Evolutionary conservation across 495 filamentous ascomycete species (phyloP).

Genomic region (Penicillium steckii): DNA sequence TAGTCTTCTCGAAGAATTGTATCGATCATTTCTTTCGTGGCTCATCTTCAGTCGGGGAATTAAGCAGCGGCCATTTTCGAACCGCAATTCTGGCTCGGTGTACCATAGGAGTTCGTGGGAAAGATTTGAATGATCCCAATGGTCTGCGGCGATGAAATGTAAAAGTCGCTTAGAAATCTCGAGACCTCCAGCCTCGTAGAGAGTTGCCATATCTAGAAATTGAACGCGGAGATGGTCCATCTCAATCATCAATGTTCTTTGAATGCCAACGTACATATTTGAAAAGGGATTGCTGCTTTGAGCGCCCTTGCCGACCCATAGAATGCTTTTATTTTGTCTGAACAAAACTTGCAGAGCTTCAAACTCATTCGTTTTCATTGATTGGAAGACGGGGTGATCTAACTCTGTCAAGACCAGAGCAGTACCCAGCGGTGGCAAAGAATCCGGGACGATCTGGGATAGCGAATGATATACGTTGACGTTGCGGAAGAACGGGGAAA

Average conservation of each 20-base stretch:
- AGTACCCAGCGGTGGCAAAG: slow-evolving; percentile 22
- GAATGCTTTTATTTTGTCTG: slow-evolving; percentile 29
- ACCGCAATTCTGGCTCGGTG: slow-evolving; percentile 24
- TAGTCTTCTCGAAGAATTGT: slow-evolving; percentile 35
- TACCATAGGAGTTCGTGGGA: slow-evolving; percentile 16
- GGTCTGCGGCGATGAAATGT: slow-evolving; percentile 18
- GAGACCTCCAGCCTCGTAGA: slow-evolving; percentile 5
- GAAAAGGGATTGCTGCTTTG: slow-evolving; percentile 30
- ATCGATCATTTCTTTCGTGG: slow-evolving; percentile 29
- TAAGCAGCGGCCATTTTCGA: slow-evolving; percentile 21
- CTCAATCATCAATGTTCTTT: slow-evolving; percentile 27
- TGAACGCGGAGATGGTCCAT: slow-evolving; percentile 27
- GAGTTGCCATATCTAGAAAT: slow-evolving; percentile 25
- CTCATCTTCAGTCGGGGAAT: slow-evolving; percentile 32
- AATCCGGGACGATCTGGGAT: slow-evolving; percentile 5
- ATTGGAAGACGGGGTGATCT: slow-evolving; percentile 40
- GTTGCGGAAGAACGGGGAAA: slow-evolving; percentile 10
- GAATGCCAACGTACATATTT: slow-evolving; percentile 40
- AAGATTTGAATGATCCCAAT: slow-evolving; percentile 17
- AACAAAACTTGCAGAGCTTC: slow-evolving; percentile 30
- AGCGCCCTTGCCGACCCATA: slow-evolving; percentile 40
- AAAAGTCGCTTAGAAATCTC: slow-evolving; percentile 22
- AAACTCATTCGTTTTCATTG: slow-evolving; percentile 22
- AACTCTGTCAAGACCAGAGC: slow-evolving; percentile 48
- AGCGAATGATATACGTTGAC: slow-evolving; percentile 13